A percentile compares a stretch with the other conserved stretches of the same genome.
Evolutionary conservation across 2,329 filamentous ascomycete genomes (phyloP).

Genomic region (Dothistroma pini): DNA sequence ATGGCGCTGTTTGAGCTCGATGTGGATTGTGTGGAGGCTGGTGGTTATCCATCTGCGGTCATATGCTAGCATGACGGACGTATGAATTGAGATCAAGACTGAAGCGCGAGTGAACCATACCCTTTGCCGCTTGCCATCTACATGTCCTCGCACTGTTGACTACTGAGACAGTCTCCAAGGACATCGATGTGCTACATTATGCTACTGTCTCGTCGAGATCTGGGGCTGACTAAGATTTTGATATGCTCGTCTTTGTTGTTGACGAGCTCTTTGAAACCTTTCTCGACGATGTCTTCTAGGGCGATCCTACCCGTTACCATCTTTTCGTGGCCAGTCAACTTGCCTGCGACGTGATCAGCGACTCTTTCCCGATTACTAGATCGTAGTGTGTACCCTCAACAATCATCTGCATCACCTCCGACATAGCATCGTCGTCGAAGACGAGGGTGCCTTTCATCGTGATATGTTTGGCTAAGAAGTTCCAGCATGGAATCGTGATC

Average conservation of each 20-base stretch:
- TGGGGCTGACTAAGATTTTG: slow-evolving; percentile 14
- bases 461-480: slow-evolving; percentile 19
- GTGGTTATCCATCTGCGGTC: background rate
- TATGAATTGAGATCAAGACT: background rate
- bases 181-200: background rate
- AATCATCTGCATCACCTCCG: slow-evolving; percentile 18
- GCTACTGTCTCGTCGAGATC: background rate
- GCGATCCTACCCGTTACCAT: slow-evolving; percentile 18
- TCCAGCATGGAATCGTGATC: slow-evolving; percentile 17
- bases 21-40: background rate
- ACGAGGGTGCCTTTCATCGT: slow-evolving; percentile 21
- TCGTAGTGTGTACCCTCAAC: slow-evolving; percentile 5
- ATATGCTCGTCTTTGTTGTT: slow-evolving; percentile 18
- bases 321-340: slow-evolving; percentile 15
- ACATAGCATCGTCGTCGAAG: slow-evolving; percentile 17
- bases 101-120: background rate
- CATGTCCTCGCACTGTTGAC: background rate
- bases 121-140: background rate
- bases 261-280: slow-evolving; percentile 18
- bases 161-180: background rate
- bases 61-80: background rate
- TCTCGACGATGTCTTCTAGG: slow-evolving; percentile 15
- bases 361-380: background rate
- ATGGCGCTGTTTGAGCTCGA: background rate
- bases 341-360: slow-evolving; percentile 1